These are phyloP conservation scores for Fagus crenata DNA, from an alignment of 306 rosid genomes.

Conservation along the genomic window DNA sequence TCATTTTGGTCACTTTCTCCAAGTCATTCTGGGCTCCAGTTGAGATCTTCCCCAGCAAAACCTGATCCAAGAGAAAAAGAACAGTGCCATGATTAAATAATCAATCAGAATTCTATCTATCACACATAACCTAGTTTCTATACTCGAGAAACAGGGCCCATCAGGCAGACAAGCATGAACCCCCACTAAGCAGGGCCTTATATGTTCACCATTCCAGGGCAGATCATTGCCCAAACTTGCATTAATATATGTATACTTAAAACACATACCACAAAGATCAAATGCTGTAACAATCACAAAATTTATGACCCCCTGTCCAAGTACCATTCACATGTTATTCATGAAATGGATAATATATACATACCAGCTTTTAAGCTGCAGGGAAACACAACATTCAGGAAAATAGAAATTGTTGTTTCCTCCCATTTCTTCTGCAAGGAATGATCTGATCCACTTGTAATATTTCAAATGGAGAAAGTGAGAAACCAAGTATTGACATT, in stretches of 20 bases:
- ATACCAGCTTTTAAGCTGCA: neutral
- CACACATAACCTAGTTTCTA: neutral
- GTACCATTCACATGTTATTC: neutral
- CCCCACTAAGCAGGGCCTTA: neutral
- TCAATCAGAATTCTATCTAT: neutral
- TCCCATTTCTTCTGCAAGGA: neutral
- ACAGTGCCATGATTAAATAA: neutral
- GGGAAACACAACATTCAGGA: neutral
- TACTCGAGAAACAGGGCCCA: neutral
- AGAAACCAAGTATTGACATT: neutral
- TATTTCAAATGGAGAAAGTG: neutral
- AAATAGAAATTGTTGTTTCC: neutral
- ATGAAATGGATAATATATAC: neutral
- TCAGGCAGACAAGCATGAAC: neutral
- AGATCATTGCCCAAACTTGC: neutral
- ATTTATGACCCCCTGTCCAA: neutral
- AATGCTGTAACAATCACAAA: neutral
- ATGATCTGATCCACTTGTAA: neutral
- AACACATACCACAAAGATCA: neutral
- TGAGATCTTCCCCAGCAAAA: constrained; percentile 44
- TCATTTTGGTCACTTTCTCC: constrained; percentile 53
- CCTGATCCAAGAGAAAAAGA: constrained; percentile 18
- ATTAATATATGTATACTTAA: neutral
- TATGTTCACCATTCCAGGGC: neutral
- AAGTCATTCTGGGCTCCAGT: constrained; percentile 49